These are phyloP conservation scores for Coemansia sp. DNA, from an alignment of 192 early-diverging fungal genomes.

Conservation along the genomic window DNA sequence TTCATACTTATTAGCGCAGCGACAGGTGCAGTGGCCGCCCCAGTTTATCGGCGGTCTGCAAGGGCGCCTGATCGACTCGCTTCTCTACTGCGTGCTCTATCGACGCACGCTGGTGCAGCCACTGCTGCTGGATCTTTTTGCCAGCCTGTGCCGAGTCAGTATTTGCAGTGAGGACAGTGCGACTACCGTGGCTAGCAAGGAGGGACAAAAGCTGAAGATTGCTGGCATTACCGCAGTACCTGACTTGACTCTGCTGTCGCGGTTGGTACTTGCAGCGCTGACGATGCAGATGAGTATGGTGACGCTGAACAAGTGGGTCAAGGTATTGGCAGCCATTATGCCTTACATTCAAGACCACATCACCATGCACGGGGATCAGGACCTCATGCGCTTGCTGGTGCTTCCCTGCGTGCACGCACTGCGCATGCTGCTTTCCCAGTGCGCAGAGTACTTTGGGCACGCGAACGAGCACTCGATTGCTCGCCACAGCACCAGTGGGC, in stretches of 20 bases:
- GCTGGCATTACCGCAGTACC: conserved; percentile 13
- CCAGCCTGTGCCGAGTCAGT: conserved; percentile 3
- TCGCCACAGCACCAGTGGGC: conserved; percentile 5
- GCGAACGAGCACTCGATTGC: background rate
- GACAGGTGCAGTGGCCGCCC: conserved; percentile 23
- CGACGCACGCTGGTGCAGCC: conserved; percentile 25
- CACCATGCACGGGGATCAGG: background rate
- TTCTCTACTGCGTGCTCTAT: conserved; percentile 35
- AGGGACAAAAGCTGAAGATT: background rate
- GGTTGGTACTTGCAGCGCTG: conserved; percentile 33
- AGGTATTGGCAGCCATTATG: conserved; percentile 5
- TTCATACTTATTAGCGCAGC: conserved; percentile 7
- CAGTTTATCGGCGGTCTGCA: conserved; percentile 15
- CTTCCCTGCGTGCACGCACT: conserved; percentile 41
- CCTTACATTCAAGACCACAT: conserved; percentile 30
- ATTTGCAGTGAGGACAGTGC: background rate
- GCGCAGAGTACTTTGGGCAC: conserved; percentile 30
- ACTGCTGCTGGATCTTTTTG: conserved; percentile 35
- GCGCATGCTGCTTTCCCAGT: conserved; percentile 34
- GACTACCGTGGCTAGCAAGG: background rate
- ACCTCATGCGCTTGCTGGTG: conserved; percentile 23
- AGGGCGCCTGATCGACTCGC: conserved; percentile 21
- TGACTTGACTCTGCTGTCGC: conserved; percentile 18
- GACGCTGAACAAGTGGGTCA: conserved; percentile 37
- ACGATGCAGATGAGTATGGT: conserved; percentile 33